Conservation (phyloP, 139 green algal genomes). For the Coelastrella sp. region DNA sequence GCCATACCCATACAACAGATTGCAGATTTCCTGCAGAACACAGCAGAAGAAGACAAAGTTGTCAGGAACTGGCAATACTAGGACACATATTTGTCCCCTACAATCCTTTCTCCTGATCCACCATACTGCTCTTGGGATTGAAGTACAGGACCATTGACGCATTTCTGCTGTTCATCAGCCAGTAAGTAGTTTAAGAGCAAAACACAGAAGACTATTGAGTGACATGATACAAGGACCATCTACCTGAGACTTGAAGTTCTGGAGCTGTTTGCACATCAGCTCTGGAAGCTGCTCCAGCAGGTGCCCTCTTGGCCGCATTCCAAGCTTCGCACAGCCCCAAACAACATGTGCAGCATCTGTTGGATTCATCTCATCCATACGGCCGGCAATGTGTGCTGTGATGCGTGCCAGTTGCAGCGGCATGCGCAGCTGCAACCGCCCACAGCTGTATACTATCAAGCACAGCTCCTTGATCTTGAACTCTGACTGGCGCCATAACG, state of each 20-base stretch:
- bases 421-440: slow-evolving; percentile 37
- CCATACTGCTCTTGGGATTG: too few relatives aligned
- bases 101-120: too few relatives aligned
- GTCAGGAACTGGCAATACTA: not conserved
- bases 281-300: slow-evolving; percentile 42
- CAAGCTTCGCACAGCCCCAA: slow-evolving; percentile 36
- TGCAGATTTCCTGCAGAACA: slow-evolving; percentile 38
- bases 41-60: not conserved
- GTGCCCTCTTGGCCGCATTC: not conserved
- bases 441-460: slow-evolving; percentile 35
- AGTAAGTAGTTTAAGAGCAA: not conserved
- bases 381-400: not conserved
- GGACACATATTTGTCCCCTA: too few relatives aligned
- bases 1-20: slow-evolving; percentile 47
- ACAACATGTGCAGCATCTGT: slow-evolving; percentile 40
- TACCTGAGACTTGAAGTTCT: slow-evolving; percentile 42
- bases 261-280: not conserved
- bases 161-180: too few relatives aligned
- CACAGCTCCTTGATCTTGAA: slow-evolving; percentile 39
- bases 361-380: not conserved
- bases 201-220: too few relatives aligned
- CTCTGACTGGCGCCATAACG: slow-evolving; percentile 22
- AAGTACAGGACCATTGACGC: too few relatives aligned
- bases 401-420: slow-evolving; percentile 29
- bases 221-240: too few relatives aligned